These are phyloP conservation scores for Phoenix dactylifera DNA, from an alignment of 176 grass and related monocot genomes.

Conservation along the genomic window DNA sequence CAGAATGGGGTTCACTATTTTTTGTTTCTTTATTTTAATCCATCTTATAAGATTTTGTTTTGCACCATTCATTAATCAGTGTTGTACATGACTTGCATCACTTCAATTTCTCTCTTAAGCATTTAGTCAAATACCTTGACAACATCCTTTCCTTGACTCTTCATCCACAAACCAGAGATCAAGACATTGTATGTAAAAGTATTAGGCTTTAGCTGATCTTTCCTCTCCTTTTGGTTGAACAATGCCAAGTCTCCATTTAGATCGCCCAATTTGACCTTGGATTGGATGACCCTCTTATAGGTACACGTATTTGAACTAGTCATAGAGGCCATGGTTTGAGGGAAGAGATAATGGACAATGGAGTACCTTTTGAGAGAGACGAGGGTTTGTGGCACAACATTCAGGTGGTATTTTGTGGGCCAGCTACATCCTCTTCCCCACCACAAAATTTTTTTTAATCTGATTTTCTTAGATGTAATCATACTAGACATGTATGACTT, in stretches of 20 bases:
- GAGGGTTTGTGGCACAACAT: conserved; percentile 10
- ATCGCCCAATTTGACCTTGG: conserved; percentile 23
- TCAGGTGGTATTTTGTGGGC: too few species aligned
- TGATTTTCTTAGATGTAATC: too few species aligned
- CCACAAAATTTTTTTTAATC: too few species aligned
- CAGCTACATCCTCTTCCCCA: too few species aligned
- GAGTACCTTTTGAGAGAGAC: conserved; percentile 26
- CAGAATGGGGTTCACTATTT: too few species aligned
- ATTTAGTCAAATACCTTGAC: conserved; percentile 47
- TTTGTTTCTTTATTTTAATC: too few species aligned
- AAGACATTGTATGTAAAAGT: conserved; percentile 50
- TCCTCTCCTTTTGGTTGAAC: conserved; percentile 29
- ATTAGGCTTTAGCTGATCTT: conserved; percentile 17
- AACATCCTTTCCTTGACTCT: conserved; percentile 16
- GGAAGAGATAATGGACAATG: conserved; percentile 28
- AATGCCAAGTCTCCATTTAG: conserved; percentile 32
- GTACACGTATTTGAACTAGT: conserved; percentile 30
- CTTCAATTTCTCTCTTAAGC: conserved; percentile 11
- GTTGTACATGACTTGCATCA: conserved; percentile 38
- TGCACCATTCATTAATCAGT: conserved; percentile 50
- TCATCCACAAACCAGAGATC: conserved; percentile 31
- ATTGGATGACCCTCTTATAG: conserved; percentile 47
- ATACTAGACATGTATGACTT: too few species aligned
- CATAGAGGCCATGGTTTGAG: conserved; percentile 18
- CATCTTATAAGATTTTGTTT: not conserved